phyloP scores from a whole-genome alignment of 257 asterid genomes.

The Handroanthus guayacan region DNA sequence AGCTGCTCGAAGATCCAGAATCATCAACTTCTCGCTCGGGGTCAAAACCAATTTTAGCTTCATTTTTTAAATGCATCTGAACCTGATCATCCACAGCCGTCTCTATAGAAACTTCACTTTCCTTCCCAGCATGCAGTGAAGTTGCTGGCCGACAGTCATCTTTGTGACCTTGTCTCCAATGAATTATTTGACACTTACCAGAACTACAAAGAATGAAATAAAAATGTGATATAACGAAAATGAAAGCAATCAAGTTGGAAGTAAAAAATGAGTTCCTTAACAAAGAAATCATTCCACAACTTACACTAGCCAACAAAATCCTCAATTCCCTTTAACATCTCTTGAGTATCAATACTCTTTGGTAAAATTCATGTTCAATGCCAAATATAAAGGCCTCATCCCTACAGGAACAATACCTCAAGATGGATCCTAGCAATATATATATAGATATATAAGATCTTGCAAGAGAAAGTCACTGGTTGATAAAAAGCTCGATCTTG shows the following conservation, averaged over 20 bases:
- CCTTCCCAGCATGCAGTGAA: slow-evolving; percentile 39
- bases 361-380: too few relatives aligned
- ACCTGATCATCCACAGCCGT: slow-evolving; percentile 31
- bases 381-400: too few relatives aligned
- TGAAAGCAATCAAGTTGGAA: not conserved
- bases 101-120: slow-evolving; percentile 30
- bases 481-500: not conserved
- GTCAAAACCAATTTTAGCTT: slow-evolving; percentile 32
- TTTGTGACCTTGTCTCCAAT: slow-evolving; percentile 94
- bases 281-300: too few relatives aligned
- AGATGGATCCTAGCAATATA: not conserved
- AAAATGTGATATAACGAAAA: slow-evolving; percentile 26
- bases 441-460: too few relatives aligned
- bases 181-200: slow-evolving; percentile 89
- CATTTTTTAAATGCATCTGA: slow-evolving; percentile 36
- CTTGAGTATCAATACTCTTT: too few relatives aligned
- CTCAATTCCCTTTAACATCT: not conserved
- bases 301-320: too few relatives aligned
- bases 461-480: not conserved
- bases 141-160: slow-evolving; percentile 65
- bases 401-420: not conserved
- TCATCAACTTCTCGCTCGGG: slow-evolving; percentile 33
- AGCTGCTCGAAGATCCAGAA: slow-evolving; percentile 44
- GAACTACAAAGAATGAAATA: slow-evolving; percentile 53
- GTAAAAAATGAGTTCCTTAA: not conserved